Conservation (phyloP, 495 filamentous ascomycete species). For the Aspergillus egyptiacus region DNA sequence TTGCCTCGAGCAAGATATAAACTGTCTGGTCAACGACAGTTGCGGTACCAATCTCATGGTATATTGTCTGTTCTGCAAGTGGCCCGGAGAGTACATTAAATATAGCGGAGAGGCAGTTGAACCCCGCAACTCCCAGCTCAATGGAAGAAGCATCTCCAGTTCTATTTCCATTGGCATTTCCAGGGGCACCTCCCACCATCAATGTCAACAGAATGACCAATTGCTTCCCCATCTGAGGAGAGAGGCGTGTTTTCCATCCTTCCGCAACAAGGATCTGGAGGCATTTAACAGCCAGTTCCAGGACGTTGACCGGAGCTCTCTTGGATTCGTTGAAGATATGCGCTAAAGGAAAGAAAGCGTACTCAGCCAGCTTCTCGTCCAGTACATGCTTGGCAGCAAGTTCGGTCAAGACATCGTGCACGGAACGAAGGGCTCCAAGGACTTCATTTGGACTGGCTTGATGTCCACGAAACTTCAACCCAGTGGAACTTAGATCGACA, state of each 20-base stretch:
- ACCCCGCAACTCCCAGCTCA: conserved; percentile 59
- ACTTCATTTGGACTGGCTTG: conserved; percentile 50
- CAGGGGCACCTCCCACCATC: conserved; percentile 64
- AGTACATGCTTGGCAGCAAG: conserved; percentile 50
- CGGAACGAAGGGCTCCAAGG: conserved; percentile 44
- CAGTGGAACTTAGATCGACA: conserved; percentile 67
- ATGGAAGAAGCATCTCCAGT: conserved; percentile 49
- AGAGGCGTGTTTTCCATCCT: conserved; percentile 68
- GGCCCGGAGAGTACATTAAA: conserved; percentile 39
- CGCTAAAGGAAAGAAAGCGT: conserved; percentile 87
- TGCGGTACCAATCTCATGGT: conserved; percentile 42
- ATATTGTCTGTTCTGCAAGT: conserved; percentile 53
- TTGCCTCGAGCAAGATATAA: conserved; percentile 69
- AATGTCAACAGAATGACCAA: conserved; percentile 80
- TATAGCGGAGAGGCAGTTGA: conserved; percentile 50
- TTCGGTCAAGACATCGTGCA: conserved; percentile 48
- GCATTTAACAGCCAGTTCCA: conserved; percentile 71
- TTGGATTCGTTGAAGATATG: conserved; percentile 77
- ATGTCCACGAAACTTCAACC: conserved; percentile 54
- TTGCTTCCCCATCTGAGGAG: conserved; percentile 68
- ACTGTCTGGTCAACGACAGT: conserved; percentile 79
- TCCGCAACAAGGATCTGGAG: conserved; percentile 63
- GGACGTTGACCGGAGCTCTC: conserved; percentile 59
- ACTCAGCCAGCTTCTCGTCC: conserved; percentile 83
- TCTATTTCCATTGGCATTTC: conserved; percentile 31